Evolutionary conservation across 495 filamentous ascomycete genomes (phyloP).

Genomic region (Penicillium psychrofluorescens): DNA sequence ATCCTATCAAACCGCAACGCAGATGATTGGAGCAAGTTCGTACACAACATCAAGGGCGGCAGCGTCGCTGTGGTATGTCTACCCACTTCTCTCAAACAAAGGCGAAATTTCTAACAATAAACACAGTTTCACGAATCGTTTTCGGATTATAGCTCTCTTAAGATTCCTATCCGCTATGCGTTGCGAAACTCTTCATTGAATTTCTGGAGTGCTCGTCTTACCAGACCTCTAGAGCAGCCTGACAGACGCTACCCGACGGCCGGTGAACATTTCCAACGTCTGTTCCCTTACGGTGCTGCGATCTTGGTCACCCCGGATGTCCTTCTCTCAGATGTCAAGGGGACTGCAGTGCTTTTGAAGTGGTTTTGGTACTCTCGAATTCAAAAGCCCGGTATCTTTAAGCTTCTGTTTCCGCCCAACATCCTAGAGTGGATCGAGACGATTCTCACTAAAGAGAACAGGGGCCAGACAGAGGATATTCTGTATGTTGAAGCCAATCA

Average conservation of each 20-base stretch:
- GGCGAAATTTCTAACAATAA: constrained; percentile 4
- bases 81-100: background rate
- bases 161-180: constrained; percentile 16
- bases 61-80: constrained; percentile 36
- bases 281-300: constrained; percentile 52
- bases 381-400: constrained; percentile 23
- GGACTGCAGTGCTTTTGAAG: constrained; percentile 42
- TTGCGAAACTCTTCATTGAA: constrained; percentile 13
- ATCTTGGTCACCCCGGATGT: constrained; percentile 56
- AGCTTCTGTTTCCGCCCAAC: constrained; percentile 34
- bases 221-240: constrained; percentile 11
- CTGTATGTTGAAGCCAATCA: constrained; percentile 12
- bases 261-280: constrained; percentile 27
- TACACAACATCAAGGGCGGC: constrained; percentile 17
- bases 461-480: constrained; percentile 5
- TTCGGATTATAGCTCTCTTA: constrained; percentile 15
- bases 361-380: constrained; percentile 43
- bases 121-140: constrained; percentile 37
- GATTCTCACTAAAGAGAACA: constrained; percentile 5
- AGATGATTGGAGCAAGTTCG: constrained; percentile 35
- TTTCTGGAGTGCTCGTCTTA: constrained; percentile 34
- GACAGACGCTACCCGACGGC: constrained; percentile 5
- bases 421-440: constrained; percentile 31
- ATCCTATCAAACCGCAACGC: constrained; percentile 21
- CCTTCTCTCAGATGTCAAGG: constrained; percentile 44